Conservation (phyloP, 2,329 filamentous ascomycete genomes). For the Trichophyton mentagrophytes region DNA sequence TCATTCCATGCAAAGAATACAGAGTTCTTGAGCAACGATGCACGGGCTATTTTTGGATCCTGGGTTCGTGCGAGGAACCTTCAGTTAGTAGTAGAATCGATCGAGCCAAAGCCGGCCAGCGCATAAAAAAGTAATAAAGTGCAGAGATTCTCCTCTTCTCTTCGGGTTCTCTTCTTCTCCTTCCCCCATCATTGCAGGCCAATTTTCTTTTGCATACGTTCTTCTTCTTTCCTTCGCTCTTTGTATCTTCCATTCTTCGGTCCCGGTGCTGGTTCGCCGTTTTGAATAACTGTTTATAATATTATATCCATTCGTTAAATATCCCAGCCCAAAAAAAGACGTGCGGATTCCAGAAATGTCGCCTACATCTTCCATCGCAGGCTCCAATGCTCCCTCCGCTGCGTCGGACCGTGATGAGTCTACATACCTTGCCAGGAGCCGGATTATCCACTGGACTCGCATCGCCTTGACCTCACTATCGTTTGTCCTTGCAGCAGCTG, state of each 20-base stretch:
- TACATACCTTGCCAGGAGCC: conserved; percentile 23
- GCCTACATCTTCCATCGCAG: conserved; percentile 18
- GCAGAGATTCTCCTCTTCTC: not conserved
- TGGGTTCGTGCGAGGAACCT: not conserved
- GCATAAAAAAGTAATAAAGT: not conserved
- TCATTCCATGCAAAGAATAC: not conserved
- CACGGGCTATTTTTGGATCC: not conserved
- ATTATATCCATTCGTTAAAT: too few relatives aligned
- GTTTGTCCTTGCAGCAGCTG: conserved; percentile 20
- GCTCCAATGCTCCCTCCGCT: conserved; percentile 21
- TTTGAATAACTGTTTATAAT: not conserved
- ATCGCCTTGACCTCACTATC: conserved; percentile 24
- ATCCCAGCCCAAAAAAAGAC: not conserved
- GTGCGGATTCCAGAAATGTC: conserved; percentile 16
- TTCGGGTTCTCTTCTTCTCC: not conserved
- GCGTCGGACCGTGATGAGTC: conserved; percentile 28
- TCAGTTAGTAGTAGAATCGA: not conserved
- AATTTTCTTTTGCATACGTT: not conserved
- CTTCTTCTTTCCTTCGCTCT: not conserved
- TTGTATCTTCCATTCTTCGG: not conserved
- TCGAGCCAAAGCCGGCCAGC: not conserved
- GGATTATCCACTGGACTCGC: conserved; percentile 23
- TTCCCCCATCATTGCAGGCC: not conserved
- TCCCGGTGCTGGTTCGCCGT: not conserved
- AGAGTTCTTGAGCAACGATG: not conserved